These are phyloP conservation scores for Trametes sanguinea DNA, from an alignment of 768 basidiomycete species.

Conservation along the genomic window DNA sequence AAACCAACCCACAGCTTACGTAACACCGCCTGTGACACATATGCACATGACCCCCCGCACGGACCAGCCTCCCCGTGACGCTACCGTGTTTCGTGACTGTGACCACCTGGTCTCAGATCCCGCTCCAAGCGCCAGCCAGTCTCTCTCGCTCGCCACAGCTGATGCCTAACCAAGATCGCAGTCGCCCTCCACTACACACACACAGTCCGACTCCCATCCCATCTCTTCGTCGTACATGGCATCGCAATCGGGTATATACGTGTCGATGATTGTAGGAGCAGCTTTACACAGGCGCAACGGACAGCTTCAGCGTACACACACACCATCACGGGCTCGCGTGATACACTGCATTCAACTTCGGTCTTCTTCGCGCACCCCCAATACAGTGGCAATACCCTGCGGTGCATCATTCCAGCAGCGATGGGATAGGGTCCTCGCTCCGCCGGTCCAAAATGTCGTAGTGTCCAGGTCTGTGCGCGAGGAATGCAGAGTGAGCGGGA, in stretches of 20 bases:
- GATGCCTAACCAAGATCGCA: slow-evolving; percentile 6
- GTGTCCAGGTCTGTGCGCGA: slow-evolving; percentile 72
- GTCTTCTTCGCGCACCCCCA: not conserved
- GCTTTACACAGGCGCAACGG: not conserved
- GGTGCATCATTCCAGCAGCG: slow-evolving; percentile 12
- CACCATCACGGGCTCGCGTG: not conserved
- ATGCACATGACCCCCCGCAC: slow-evolving; percentile 26
- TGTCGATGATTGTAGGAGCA: not conserved
- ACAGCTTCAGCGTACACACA: not conserved
- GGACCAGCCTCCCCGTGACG: slow-evolving; percentile 25
- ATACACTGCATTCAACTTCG: not conserved
- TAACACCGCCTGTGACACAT: slow-evolving; percentile 21
- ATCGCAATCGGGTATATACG: not conserved
- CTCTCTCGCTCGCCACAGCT: not conserved
- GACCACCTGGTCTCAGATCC: slow-evolving; percentile 8
- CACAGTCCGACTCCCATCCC: not conserved
- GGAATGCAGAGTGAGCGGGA: slow-evolving; percentile 9
- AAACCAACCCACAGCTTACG: slow-evolving; percentile 23
- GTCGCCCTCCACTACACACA: not conserved
- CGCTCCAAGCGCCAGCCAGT: not conserved
- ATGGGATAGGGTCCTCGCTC: slow-evolving; percentile 28
- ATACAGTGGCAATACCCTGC: too few species aligned
- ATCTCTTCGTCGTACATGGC: not conserved
- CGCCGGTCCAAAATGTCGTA: slow-evolving; percentile 68
- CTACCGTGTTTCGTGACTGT: slow-evolving; percentile 23